Conservation (phyloP, 139 green algal genomes). For the Klebsormidium nitens region DNA sequence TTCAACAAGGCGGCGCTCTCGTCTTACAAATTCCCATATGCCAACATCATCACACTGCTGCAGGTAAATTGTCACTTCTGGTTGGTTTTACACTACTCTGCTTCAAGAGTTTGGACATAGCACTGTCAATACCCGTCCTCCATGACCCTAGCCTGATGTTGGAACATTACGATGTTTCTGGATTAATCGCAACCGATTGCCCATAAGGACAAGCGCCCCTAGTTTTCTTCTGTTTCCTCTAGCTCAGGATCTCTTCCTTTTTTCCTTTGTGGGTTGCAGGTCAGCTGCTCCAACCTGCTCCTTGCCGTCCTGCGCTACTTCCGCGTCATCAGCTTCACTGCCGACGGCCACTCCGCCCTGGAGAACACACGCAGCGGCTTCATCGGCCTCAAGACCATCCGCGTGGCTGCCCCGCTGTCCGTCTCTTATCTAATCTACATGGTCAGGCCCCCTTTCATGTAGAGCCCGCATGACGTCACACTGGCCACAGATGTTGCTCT, state of each 20-base stretch:
- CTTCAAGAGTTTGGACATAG: too few species aligned
- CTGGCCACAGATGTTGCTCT: too few species aligned
- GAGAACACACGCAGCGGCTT: background rate
- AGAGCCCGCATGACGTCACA: too few species aligned
- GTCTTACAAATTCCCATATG: slow-evolving; percentile 40
- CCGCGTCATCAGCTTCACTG: background rate
- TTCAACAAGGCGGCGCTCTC: slow-evolving; percentile 48
- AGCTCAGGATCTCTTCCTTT: too few species aligned
- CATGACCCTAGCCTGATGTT: too few species aligned
- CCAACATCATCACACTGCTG: slow-evolving; percentile 42
- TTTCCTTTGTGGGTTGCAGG: too few species aligned
- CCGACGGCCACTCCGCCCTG: background rate
- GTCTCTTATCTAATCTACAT: slow-evolving; percentile 33
- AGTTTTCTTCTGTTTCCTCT: too few species aligned
- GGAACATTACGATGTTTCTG: too few species aligned
- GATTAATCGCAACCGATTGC: too few species aligned
- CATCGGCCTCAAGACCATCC: background rate
- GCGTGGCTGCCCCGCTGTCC: slow-evolving; percentile 11
- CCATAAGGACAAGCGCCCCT: too few species aligned
- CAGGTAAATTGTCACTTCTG: slow-evolving; percentile 17
- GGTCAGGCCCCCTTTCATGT: too few species aligned
- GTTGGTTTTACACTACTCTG: background rate
- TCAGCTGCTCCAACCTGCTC: slow-evolving; percentile 14
- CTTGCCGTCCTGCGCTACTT: background rate
- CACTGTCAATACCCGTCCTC: too few species aligned